Base-by-base conservation (phyloP, 352 stramenopile genomes). In the Pythium dissotocum region DNA sequence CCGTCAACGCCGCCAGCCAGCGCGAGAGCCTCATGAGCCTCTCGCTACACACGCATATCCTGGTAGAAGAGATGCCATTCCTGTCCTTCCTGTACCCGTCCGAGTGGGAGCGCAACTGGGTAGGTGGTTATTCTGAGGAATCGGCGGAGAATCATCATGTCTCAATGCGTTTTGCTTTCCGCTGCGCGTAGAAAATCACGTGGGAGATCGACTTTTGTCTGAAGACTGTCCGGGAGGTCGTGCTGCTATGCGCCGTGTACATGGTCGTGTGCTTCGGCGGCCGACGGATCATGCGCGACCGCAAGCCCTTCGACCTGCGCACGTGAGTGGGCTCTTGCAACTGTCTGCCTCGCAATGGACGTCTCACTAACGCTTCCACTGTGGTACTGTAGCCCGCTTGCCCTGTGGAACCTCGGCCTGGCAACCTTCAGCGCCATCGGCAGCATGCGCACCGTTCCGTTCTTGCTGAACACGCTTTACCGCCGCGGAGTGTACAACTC, bases 381-480 rank as follows among this genome's bases (percentile, higher is more conserved):
- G 2, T 52, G 36, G 30, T 64, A 13, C 26, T 58, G 40, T 51
- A 90, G 80, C 21, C 77, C 83, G 30, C 77, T 96, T 2, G 79
- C 84, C 12, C 64, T 89, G 12, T 97, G 90, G 90, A 97, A 97
- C 70, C 57, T 95, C 44, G 61, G 46, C 4, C 72, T 97, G 1
- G 80, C 84, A 18, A 65, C 67, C n/a, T 97, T 97, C 61, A 95
- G 86, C 61, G 79, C 83, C 70, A 81, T 94, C n/a, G 90, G 90
- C 18, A 74, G 79, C 32, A 61, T 89, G 57, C 77, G 87, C 24
- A 94, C 83, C 6, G 87, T 83, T 33, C 89, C 90, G 4, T 93
- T 94, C 72, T 76, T 97, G 21, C 54, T 97, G 58, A 87, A 88
- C 76, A 93, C 84, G 24, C 83, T 97, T 64, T 88, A 90, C 66